Evolutionary conservation across 805 yeast species (phyloP).

Genomic region (Tetrapisispora iriomotensis): DNA sequence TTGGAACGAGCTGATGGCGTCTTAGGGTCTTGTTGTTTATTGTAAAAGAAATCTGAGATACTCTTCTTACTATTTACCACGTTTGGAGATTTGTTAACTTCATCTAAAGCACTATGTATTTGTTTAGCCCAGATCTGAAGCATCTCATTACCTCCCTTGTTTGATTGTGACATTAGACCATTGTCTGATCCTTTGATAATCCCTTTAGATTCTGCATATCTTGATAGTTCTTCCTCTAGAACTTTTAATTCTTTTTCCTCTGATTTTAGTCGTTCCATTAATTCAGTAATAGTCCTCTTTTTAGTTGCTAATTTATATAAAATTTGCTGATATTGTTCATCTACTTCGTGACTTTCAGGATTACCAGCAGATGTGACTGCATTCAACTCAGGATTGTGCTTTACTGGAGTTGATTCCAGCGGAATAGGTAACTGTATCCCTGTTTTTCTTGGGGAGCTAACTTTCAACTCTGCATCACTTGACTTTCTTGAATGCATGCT

Average conservation of each 20-base stretch:
- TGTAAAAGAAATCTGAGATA: conserved; percentile 16
- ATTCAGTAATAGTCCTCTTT: conserved; percentile 43
- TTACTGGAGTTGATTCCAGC: conserved; percentile 7
- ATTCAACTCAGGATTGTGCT: not conserved
- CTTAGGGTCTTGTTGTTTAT: conserved; percentile 3
- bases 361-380: not conserved
- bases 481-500: not conserved
- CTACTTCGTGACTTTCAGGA: not conserved
- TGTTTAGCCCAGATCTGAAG: conserved; percentile 7
- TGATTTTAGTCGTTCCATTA: conserved; percentile 33
- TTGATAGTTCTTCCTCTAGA: conserved; percentile 27
- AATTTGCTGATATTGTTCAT: conserved; percentile 13
- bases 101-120: conserved; percentile 13
- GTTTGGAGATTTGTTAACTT: conserved; percentile 16
- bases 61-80: conserved; percentile 15
- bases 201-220: not conserved
- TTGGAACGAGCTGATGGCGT: conserved; percentile 1
- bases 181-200: not conserved
- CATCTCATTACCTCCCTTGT: not conserved
- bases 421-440: conserved; percentile 12
- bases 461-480: not conserved
- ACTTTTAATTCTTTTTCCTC: conserved; percentile 32
- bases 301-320: conserved; percentile 39
- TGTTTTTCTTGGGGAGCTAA: conserved; percentile 9
- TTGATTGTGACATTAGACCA: not conserved